These are phyloP conservation scores for Mycena leptocephala DNA, from an alignment of 768 basidiomycete species.

Conservation along the genomic window DNA sequence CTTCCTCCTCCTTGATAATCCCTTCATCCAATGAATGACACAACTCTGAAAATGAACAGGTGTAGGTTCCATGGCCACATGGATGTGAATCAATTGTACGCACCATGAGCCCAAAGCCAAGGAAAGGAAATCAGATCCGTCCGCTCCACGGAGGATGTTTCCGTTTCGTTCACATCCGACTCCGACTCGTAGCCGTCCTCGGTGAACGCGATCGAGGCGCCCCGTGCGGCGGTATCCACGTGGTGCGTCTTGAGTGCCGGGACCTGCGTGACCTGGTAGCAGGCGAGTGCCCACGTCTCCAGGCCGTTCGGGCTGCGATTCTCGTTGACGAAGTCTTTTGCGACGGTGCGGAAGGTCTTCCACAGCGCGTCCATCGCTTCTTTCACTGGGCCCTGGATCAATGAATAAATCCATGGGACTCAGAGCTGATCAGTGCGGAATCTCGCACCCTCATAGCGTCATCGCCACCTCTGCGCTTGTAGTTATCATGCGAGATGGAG, in stretches of 20 bases:
- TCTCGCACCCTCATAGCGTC: conserved; percentile 29
- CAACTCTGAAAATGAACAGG: conserved; percentile 3
- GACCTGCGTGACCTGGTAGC: conserved; percentile 33
- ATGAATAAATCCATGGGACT: background rate
- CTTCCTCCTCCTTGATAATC: conserved; percentile 30
- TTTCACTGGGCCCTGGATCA: conserved; percentile 28
- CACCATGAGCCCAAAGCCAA: conserved; percentile 36
- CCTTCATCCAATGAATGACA: conserved; percentile 16
- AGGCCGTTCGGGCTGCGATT: conserved; percentile 7
- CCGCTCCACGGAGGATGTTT: conserved; percentile 19
- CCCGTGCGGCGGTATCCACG: conserved; percentile 33
- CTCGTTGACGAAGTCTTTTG: conserved; percentile 28
- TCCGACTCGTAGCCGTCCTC: too few species aligned
- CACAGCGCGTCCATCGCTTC: conserved; percentile 28
- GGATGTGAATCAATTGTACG: background rate
- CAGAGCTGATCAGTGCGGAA: too few species aligned
- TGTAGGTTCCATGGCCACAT: background rate
- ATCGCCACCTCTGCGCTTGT: conserved; percentile 25
- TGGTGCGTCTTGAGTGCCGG: background rate
- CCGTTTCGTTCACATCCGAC: conserved; percentile 28
- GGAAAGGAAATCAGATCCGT: conserved; percentile 34
- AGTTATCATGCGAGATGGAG: conserved; percentile 24
- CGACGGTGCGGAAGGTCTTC: background rate
- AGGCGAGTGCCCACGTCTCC: conserved; percentile 30
- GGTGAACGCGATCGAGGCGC: conserved; percentile 17